Base-by-base conservation (phyloP, 495 filamentous ascomycete genomes). In the Trichocladium antarcticum region DNA sequence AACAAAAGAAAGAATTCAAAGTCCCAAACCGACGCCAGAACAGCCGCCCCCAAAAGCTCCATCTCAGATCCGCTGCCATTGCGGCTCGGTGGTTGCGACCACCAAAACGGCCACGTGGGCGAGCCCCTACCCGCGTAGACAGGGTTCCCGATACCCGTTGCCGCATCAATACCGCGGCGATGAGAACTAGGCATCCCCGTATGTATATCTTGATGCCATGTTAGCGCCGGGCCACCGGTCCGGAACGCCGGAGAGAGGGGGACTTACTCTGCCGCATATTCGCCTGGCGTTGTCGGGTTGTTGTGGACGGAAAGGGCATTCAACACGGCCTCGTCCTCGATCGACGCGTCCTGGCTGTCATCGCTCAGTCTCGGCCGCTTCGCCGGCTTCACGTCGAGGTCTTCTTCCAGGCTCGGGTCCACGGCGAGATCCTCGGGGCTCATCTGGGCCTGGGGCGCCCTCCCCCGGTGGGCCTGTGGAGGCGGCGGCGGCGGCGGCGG, bases 271-370 rank as follows among this genome's bases (percentile, higher is more conserved):
- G 58, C 45, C 6, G 57, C 45, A 43, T 65, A 73, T 19, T 69
- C 64, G 16, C 53, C 63, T n/a, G 56, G 36, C 1, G 52, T 50
- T 0, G 14, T 7, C 10, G 64, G 44, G 16, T 69, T 51, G 49
- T 65, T 69, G 37, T 72, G 65, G 12, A 59, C 58, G 21, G 63
- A 55, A 12, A 72, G 55, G 19, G 66, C 66, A 29, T 48, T 61
- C 40, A 72, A 37, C 32, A 70, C 63, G 1, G 66, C 68, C 37
- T 65, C 69, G 16, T 73, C 69, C 6, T 67, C 63, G 16, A 64
- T 53, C 10, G 60, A 42, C 12, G 54, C 38, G 6, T 63, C 57
- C 14, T 60, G 56, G 9, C 48, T 56, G 1, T 58, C 56, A n/a
- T 63, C 57, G 60, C 39, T 61, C 12, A 71, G 58, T 32, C 67